Evolutionary conservation across 116 monocot species (phyloP).

Genomic region (Posidonia oceanica): DNA sequence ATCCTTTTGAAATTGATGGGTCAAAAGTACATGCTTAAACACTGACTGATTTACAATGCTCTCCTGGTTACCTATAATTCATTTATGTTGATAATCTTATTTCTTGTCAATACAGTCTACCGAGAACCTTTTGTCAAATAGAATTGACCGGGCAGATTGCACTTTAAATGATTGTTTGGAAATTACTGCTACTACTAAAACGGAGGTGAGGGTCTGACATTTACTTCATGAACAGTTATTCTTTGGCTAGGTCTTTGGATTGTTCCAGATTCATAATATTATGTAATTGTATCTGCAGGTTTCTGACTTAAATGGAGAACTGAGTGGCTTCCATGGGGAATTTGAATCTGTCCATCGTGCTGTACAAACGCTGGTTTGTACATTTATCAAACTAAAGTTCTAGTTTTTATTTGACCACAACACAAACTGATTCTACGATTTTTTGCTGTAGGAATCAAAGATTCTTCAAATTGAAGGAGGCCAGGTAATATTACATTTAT

Average conservation of each 20-base stretch:
- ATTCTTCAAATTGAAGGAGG: conserved; percentile 34
- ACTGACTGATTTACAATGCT: too few relatives aligned
- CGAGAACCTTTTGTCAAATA: conserved; percentile 43
- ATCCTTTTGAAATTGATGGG: too few relatives aligned
- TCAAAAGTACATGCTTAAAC: too few relatives aligned
- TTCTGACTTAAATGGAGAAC: conserved; percentile 26
- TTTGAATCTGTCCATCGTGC: conserved; percentile 42
- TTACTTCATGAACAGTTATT: not conserved
- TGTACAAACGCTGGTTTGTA: conserved; percentile 33
- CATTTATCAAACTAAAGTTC: too few relatives aligned
- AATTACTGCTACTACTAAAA: conserved; percentile 29
- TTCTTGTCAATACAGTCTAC: conserved; percentile 19
- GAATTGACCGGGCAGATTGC: conserved; percentile 48
- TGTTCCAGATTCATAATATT: not conserved
- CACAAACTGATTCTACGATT: not conserved
- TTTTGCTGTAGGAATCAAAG: conserved; percentile 29
- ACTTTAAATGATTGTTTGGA: conserved; percentile 45
- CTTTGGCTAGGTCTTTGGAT: not conserved
- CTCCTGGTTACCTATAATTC: too few relatives aligned
- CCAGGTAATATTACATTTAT: conserved; percentile 16
- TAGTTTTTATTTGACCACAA: not conserved
- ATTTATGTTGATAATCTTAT: not conserved
- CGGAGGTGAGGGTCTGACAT: conserved; percentile 20
- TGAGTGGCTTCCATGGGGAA: conserved; percentile 27
- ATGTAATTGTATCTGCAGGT: conserved; percentile 15